Percentiles rank a stretch among this genome's conserved stretches.
Conservation (phyloP, 345 rosid species). For the Rhodomyrtus tomentosa region DNA sequence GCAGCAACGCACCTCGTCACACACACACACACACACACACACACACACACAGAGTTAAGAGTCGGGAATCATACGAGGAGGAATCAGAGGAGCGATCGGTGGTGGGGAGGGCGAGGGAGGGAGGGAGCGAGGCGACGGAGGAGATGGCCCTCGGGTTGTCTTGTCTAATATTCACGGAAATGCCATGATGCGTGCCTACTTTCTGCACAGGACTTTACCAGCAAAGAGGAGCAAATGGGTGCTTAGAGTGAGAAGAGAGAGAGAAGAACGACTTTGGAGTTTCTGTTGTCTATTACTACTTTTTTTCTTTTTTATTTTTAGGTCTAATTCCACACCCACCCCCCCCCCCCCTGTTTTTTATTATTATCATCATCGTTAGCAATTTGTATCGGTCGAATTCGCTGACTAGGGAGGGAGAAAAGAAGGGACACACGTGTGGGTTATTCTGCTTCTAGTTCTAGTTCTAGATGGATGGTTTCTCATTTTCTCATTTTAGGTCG, state of each 20-base stretch:
- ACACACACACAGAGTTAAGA: too few relatives aligned
- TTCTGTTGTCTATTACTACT: not conserved
- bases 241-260: too few relatives aligned
- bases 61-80: not conserved
- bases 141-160: not conserved
- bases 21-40: too few relatives aligned
- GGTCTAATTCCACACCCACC: too few relatives aligned
- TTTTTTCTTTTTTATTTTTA: not conserved
- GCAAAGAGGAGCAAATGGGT: not conserved
- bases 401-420: not conserved
- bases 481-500: too few relatives aligned
- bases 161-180: not conserved
- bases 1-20: not conserved
- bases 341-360: fast-evolving
- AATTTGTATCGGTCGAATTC: not conserved
- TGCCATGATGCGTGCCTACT: not conserved
- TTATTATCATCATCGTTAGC: not conserved
- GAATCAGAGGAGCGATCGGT: not conserved
- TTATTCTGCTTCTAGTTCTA: not conserved
- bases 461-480: too few relatives aligned
- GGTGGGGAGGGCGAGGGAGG: not conserved
- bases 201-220: not conserved
- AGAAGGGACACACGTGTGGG: not conserved
- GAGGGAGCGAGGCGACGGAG: not conserved
- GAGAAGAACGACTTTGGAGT: not conserved